Base-by-base conservation (phyloP, 169 alveolate genomes). In the Eimeria tenella region DNA sequence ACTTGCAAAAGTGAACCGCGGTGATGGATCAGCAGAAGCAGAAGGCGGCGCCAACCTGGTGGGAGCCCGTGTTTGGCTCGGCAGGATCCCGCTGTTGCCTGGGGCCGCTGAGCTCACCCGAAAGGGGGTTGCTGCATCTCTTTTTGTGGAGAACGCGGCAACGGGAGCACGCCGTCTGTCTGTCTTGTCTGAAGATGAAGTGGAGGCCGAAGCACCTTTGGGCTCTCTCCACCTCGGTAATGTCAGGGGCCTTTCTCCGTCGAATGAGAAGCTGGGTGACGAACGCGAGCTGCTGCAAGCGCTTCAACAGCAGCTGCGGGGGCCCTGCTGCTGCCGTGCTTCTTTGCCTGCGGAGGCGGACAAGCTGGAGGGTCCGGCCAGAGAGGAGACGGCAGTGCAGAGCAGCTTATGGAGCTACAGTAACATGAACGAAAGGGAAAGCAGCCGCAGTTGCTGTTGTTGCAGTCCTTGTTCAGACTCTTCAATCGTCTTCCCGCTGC, bases 401-500 rank as follows among this genome's bases (percentile, higher is more conserved):
- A 60, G 91, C 62, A 60, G 84, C 93, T 63, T 68, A 4, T 49
- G 65, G 25, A 58, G 53, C 84, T 15, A 79, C 63, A 63, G 92
- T 42, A 62, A 31, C 81, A 3, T 10, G 23, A 49, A n/a, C 68
- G 10, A n/a, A 10, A 42, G 90, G 23, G 62, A 10, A 4, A 9
- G 68, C 9, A 77, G 87, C 56, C 52, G 71, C 90, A 81, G 90
- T 50, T 68, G 86, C 79, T 63, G 58, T 42, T 62, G 81, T 58
- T 70, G 50, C 63, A 58, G 87, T 73, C 31, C 65, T 68, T 73
- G 79, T 83, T 6, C 25, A 7, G 56, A 83, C 25, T 7, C 62
- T 4, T 83, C 95, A 17, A 21, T 56, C 50, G 56, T 42, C 23
- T 63, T 71, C 62, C 95, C 95, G 49, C 63, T 93, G 77, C 83